These are phyloP conservation scores for Pleurotus tuber-regium DNA, from an alignment of 768 basidiomycete species.

Conservation along the genomic window DNA sequence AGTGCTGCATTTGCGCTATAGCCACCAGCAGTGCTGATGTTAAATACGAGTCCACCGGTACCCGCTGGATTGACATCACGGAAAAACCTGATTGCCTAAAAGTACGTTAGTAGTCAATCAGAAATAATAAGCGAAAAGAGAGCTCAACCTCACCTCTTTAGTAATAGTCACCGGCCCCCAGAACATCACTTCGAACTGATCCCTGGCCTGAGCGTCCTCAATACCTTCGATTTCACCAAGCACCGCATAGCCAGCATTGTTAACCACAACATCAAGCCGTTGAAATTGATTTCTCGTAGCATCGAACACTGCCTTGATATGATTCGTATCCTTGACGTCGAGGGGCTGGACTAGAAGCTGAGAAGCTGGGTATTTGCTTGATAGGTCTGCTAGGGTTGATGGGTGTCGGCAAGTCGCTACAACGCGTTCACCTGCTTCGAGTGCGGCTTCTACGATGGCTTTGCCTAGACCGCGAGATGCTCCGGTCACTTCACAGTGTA, in stretches of 20 bases:
- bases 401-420: slow-evolving; percentile 38
- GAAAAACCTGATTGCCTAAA: slow-evolving; percentile 29
- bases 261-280: slow-evolving; percentile 17
- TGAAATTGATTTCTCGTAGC: slow-evolving; percentile 10
- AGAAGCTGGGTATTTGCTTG: slow-evolving; percentile 22
- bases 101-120: background rate
- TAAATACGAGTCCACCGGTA: slow-evolving; percentile 35
- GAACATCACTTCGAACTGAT: slow-evolving; percentile 24
- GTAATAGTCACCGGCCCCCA: slow-evolving; percentile 29
- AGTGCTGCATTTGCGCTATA: slow-evolving; percentile 9
- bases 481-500: slow-evolving; percentile 12
- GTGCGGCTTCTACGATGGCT: slow-evolving; percentile 27
- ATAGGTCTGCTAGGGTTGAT: slow-evolving; percentile 26
- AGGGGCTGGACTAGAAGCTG: slow-evolving; percentile 32
- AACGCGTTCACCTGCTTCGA: slow-evolving; percentile 35
- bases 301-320: slow-evolving; percentile 14
- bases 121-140: background rate
- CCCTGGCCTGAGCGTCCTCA: slow-evolving; percentile 15
- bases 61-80: slow-evolving; percentile 33
- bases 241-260: slow-evolving; percentile 14
- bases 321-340: slow-evolving; percentile 30
- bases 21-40: slow-evolving; percentile 26
- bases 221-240: slow-evolving; percentile 24
- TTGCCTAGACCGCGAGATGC: slow-evolving; percentile 34
- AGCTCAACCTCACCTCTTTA: slow-evolving; percentile 27